Percentiles rank a stretch among this genome's conserved stretches.
These are phyloP conservation scores for Curvularia verruculosa DNA, from an alignment of 2,329 filamentous ascomycete species.

Conservation along the genomic window DNA sequence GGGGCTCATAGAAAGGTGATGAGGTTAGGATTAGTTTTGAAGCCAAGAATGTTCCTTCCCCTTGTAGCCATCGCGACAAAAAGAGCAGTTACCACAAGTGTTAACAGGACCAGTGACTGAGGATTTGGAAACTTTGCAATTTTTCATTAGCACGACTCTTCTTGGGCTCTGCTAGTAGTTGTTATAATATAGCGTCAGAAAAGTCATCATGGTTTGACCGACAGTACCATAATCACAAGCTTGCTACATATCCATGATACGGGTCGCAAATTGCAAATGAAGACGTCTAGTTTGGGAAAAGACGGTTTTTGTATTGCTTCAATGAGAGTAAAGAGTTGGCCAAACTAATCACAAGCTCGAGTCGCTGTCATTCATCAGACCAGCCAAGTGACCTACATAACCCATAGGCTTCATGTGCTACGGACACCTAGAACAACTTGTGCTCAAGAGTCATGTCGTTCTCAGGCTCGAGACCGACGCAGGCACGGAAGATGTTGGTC, in stretches of 20 bases:
- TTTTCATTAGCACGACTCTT: neutral
- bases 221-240: neutral
- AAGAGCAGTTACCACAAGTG: neutral
- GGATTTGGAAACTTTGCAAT: neutral
- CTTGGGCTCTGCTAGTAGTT: neutral
- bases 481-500: conserved; percentile 98
- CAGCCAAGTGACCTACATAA: neutral
- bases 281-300: neutral
- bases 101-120: neutral
- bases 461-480: conserved; percentile 94
- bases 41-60: conserved; percentile 1
- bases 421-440: conserved; percentile 74
- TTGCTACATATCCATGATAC: neutral
- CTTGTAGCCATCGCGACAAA: neutral
- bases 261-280: neutral
- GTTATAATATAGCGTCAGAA: neutral
- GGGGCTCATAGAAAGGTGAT: neutral
- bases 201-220: neutral
- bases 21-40: neutral
- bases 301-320: conserved; percentile 17
- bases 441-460: conserved; percentile 99
- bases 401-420: neutral
- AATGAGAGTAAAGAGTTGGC: conserved; percentile 40
- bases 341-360: conserved; percentile 8
- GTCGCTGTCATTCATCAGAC: neutral